Conservation (phyloP, 2,329 filamentous ascomycete genomes). For the Sporothrix euskadiensis region DNA sequence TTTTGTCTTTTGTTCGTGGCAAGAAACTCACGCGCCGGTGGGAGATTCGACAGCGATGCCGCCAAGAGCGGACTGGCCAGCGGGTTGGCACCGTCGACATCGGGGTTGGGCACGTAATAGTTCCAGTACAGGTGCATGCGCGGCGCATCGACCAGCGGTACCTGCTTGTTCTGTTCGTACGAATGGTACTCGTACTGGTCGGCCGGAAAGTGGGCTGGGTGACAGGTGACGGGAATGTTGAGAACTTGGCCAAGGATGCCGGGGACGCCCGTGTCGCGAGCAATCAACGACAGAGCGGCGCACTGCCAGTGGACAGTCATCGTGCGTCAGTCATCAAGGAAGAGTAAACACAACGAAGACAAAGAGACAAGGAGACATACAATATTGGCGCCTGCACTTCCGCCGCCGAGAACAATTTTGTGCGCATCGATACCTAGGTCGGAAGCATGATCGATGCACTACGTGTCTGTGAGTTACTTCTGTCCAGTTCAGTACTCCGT, state of each 20-base stretch:
- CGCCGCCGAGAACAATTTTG: conserved; percentile 30
- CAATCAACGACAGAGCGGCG: conserved; percentile 26
- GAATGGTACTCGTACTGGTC: conserved; percentile 29
- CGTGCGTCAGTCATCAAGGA: background rate
- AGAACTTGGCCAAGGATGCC: conserved; percentile 33
- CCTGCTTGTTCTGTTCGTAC: conserved; percentile 30
- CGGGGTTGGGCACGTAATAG: conserved; percentile 29
- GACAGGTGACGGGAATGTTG: conserved; percentile 33
- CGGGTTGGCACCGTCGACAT: conserved; percentile 14
- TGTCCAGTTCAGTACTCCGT: no score
- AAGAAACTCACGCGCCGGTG: conserved; percentile 30
- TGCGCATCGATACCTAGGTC: conserved; percentile 27
- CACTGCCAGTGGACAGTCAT: background rate
- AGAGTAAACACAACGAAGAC: background rate
- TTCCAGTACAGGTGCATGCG: conserved; percentile 34
- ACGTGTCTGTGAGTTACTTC: background rate
- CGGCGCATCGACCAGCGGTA: conserved; percentile 30
- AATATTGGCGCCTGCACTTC: conserved; percentile 33
- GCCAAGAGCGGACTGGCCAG: conserved; percentile 31
- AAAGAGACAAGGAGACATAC: background rate
- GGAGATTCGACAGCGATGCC: conserved; percentile 26
- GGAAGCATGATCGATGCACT: conserved; percentile 21
- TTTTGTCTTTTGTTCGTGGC: no score
- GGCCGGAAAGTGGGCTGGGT: conserved; percentile 28
- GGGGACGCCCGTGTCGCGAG: conserved; percentile 27